Evolutionary conservation across 176 grass and related monocot genomes (phyloP).

Genomic region (Juncus inflexus): DNA sequence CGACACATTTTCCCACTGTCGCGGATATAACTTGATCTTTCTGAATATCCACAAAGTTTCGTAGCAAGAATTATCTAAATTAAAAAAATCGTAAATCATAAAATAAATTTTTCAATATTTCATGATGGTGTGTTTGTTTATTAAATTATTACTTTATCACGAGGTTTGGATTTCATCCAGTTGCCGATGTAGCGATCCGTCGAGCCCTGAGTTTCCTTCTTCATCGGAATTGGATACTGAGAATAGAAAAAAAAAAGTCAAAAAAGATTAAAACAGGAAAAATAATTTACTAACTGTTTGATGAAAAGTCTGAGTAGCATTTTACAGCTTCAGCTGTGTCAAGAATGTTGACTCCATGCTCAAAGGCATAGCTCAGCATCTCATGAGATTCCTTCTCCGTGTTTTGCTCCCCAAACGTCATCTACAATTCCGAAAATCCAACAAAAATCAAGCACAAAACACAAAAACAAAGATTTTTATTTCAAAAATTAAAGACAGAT

Average conservation of each 20-base stretch:
- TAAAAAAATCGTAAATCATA: no score
- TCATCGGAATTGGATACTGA: constrained; percentile 66
- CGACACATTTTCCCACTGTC: constrained; percentile 51
- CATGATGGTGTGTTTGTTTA: no score
- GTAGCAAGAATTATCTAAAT: constrained; percentile 74
- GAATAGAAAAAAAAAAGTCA: background rate
- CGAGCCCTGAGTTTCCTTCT: constrained; percentile 76
- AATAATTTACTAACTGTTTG: no score
- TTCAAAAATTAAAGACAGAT: background rate
- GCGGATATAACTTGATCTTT: constrained; percentile 44
- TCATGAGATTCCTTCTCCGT: constrained; percentile 51
- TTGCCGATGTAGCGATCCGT: constrained; percentile 75
- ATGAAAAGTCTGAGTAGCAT: background rate
- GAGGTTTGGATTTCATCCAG: constrained; percentile 79
- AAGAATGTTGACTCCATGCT: constrained; percentile 33
- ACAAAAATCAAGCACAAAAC: background rate
- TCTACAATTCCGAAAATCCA: constrained; percentile 15
- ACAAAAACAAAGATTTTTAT: no score
- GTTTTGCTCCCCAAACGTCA: constrained; percentile 52
- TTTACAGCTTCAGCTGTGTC: constrained; percentile 43
- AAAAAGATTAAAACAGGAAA: no score
- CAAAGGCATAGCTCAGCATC: constrained; percentile 33
- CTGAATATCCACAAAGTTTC: constrained; percentile 83
- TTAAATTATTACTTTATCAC: constrained; percentile 55
- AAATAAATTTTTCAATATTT: no score